These are phyloP conservation scores for Trifolium fragiferum DNA, from an alignment of 306 rosid genomes.

Conservation along the genomic window DNA sequence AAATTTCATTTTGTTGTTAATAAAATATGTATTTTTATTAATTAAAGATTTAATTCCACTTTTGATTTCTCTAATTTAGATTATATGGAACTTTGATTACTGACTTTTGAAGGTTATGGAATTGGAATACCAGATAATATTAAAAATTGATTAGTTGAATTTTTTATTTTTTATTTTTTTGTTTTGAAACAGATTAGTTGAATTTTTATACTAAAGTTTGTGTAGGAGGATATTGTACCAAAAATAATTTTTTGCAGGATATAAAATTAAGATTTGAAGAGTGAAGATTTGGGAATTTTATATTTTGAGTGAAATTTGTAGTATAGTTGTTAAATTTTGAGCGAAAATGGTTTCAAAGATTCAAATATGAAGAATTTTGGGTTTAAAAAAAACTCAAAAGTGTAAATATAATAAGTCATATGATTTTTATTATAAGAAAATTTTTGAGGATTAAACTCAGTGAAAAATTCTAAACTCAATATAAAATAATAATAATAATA, in stretches of 20 bases:
- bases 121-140: not conserved
- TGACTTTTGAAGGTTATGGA: not conserved
- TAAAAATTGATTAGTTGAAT: not conserved
- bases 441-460: not conserved
- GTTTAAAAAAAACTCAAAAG: not conserved
- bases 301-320: not conserved
- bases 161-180: no score
- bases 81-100: not conserved
- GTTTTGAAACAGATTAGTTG: not conserved
- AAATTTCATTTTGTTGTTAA: not conserved
- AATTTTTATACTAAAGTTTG: not conserved
- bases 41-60: not conserved
- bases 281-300: not conserved
- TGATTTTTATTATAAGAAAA: not conserved
- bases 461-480: not conserved
- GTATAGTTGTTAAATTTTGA: not conserved
- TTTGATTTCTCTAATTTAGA: not conserved
- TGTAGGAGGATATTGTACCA: not conserved
- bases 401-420: no score
- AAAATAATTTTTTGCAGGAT: not conserved
- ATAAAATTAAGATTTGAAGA: not conserved
- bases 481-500: not conserved
- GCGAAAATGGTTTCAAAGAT: not conserved
- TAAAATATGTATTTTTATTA: not conserved
- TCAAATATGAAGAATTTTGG: not conserved